Conservation (phyloP, 495 filamentous ascomycete species). For the Paragyromitra xinjiangensis region DNA sequence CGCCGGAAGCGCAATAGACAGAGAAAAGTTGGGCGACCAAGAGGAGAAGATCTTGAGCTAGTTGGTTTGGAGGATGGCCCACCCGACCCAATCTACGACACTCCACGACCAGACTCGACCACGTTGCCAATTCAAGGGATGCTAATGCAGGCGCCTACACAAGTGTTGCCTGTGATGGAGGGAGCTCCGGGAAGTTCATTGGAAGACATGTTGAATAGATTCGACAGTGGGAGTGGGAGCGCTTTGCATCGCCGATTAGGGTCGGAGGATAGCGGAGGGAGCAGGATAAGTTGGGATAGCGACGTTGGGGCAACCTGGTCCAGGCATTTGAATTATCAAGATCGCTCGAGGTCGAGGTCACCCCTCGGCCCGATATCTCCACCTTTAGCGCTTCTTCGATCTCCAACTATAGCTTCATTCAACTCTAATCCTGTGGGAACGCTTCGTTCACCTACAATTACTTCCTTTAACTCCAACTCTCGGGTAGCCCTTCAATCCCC, state of each 20-base stretch:
- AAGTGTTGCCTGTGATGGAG: background rate
- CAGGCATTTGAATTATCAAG: background rate
- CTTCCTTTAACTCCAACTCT: background rate
- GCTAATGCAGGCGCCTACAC: background rate
- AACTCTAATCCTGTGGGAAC: background rate
- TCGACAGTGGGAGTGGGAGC: background rate
- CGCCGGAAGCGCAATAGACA: slow-evolving; percentile 20
- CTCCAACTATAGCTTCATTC: slow-evolving; percentile 9
- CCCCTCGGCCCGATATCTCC: slow-evolving; percentile 2
- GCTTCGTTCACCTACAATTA: background rate
- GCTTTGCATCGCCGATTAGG: slow-evolving; percentile 1
- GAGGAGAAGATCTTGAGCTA: background rate
- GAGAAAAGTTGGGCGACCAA: background rate
- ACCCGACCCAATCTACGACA: slow-evolving; percentile 6
- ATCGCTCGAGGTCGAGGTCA: background rate
- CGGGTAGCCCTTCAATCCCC: slow-evolving; percentile 1
- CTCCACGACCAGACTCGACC: slow-evolving; percentile 39
- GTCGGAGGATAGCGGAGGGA: background rate
- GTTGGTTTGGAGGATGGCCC: background rate
- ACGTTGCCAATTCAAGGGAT: slow-evolving; percentile 39
- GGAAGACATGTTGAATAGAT: slow-evolving; percentile 12
- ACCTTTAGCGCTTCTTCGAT: slow-evolving; percentile 19
- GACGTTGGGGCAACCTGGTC: background rate
- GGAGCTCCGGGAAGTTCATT: background rate
- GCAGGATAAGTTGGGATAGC: slow-evolving; percentile 3